Evolutionary conservation across 225 moss, liverwort and hornwort genomes (phyloP).

Genomic region (Lunularia cruciata): DNA sequence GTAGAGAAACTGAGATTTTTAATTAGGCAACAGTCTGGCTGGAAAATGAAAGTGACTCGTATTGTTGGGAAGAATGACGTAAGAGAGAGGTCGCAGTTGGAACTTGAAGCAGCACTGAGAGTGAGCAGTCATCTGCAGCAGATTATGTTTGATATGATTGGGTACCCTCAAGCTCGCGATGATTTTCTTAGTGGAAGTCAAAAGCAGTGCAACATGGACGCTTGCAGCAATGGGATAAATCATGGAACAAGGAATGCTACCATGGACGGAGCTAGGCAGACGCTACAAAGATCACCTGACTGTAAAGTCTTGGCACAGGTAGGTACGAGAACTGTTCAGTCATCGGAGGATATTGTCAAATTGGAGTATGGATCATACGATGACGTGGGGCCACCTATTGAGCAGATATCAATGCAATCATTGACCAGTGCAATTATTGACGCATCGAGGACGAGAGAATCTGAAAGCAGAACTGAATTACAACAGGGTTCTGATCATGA

Average conservation of each 20-base stretch:
- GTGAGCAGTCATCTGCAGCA: conserved; percentile 44
- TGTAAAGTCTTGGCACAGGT: neutral
- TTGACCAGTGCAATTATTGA: neutral
- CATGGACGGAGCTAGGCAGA: no score
- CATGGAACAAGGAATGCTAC: neutral
- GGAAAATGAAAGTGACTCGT: neutral
- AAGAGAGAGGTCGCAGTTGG: conserved; percentile 2
- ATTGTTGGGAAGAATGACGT: neutral
- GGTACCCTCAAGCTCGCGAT: neutral
- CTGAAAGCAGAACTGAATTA: neutral
- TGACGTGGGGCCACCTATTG: neutral
- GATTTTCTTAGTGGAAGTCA: neutral
- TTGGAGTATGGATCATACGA: neutral
- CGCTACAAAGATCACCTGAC: neutral
- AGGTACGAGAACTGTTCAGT: neutral
- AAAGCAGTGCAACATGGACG: neutral
- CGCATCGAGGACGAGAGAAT: neutral
- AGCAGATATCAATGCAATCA: neutral
- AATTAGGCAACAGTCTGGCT: conserved; percentile 14
- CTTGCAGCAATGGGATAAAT: no score
- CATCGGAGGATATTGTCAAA: neutral
- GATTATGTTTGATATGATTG: conserved; percentile 34
- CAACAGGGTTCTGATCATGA: neutral
- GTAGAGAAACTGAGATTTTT: conserved; percentile 11
- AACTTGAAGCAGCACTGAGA: conserved; percentile 31